Percentiles rank a stretch among this genome's conserved stretches.
phyloP scores from a whole-genome alignment of 2,329 filamentous ascomycete species.

The Didymella keratinophila region DNA sequence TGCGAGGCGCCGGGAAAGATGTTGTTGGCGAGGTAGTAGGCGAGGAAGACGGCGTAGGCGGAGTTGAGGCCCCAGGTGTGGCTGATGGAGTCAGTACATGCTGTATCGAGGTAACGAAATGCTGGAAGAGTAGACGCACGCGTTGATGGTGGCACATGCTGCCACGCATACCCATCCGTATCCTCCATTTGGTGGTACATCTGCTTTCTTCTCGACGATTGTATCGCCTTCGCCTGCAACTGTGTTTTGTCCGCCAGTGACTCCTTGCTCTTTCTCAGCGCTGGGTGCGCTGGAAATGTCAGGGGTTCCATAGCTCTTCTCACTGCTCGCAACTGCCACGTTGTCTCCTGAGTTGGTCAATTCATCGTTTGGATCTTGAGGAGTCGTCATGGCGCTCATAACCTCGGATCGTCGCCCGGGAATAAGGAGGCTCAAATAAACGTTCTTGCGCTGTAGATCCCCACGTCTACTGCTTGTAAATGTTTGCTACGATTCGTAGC shows the following conservation, averaged over 20 bases:
- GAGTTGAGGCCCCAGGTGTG: conserved; percentile 81
- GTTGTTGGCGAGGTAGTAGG: conserved; percentile 70
- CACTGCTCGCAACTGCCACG: background rate
- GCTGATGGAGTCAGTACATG: conserved; percentile 44
- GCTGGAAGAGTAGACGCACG: conserved; percentile 36
- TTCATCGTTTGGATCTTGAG: background rate
- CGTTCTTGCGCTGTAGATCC: background rate
- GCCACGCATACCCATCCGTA: conserved; percentile 66
- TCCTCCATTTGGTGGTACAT: conserved; percentile 71
- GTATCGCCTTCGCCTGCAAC: conserved; percentile 33
- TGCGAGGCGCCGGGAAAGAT: conserved; percentile 69
- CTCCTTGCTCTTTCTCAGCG: conserved; percentile 6
- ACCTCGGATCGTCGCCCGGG: conserved; percentile 18
- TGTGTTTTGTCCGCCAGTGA: conserved; percentile 57
- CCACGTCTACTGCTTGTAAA: background rate
- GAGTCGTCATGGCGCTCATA: conserved; percentile 6
- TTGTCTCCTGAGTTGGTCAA: background rate
- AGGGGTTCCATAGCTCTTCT: conserved; percentile 7
- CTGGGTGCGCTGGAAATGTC: background rate
- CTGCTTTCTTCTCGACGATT: conserved; percentile 9
- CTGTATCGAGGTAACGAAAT: background rate
- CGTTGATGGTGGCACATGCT: conserved; percentile 43
- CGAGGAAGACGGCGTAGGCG: conserved; percentile 76
- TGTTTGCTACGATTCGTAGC: background rate
- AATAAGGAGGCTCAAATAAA: conserved; percentile 8